Conservation (phyloP, 2,329 filamentous ascomycete genomes). For the Fusarium pilosicola region DNA sequence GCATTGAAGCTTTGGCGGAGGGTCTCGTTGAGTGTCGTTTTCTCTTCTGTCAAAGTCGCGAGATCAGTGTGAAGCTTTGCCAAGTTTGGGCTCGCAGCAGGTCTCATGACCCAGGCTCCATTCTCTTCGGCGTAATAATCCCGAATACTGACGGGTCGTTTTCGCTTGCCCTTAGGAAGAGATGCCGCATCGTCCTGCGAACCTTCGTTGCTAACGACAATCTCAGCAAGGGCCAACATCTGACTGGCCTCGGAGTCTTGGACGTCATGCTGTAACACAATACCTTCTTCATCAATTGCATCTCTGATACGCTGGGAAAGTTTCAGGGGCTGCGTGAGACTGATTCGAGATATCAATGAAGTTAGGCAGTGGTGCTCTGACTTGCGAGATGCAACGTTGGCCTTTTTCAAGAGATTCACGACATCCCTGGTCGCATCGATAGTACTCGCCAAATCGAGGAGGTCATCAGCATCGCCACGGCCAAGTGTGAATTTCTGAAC, state of each 20-base stretch:
- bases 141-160: conserved; percentile 57
- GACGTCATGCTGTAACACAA: conserved; percentile 81
- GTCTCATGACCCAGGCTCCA: conserved; percentile 73
- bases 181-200: conserved; percentile 64
- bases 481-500: conserved; percentile 95
- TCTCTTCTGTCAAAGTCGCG: conserved; percentile 67
- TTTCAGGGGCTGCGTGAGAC: conserved; percentile 71
- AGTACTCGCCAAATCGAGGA: conserved; percentile 84
- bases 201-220: conserved; percentile 74
- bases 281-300: conserved; percentile 91
- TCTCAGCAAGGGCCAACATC: conserved; percentile 78
- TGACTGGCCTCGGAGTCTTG: conserved; percentile 77
- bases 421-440: conserved; percentile 79
- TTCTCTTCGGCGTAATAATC: conserved; percentile 70
- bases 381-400: conserved; percentile 18
- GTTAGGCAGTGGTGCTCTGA: conserved; percentile 51
- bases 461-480: conserved; percentile 89
- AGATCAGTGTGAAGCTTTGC: conserved; percentile 75
- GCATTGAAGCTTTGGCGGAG: conserved; percentile 71
- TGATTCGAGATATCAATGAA: conserved; percentile 65
- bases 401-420: conserved; percentile 55
- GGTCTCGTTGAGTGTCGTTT: conserved; percentile 65
- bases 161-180: conserved; percentile 65
- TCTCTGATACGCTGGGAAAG: conserved; percentile 77
- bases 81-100: conserved; percentile 73